Evolutionary conservation across 2,329 filamentous ascomycete genomes (phyloP).

Genomic region (Ophiostoma sp.): DNA sequence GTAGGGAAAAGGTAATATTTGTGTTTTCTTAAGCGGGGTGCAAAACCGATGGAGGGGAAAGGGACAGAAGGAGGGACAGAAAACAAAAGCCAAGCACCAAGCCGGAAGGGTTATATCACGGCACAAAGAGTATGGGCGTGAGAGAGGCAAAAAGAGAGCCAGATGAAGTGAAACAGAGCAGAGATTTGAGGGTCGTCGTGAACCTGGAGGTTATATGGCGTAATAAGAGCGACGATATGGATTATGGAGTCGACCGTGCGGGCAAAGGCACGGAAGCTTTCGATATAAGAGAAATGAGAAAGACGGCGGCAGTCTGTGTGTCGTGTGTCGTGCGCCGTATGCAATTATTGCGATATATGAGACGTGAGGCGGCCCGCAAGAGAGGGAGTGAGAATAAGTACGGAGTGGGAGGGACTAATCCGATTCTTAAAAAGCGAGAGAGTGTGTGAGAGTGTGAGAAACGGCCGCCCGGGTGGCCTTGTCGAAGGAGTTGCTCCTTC

Average conservation of each 20-base stretch:
- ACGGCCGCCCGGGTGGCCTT: not conserved
- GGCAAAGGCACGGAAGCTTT: not conserved
- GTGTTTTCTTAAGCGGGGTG: not conserved
- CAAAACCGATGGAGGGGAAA: not conserved
- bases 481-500: not conserved
- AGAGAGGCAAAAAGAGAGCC: not conserved
- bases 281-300: not conserved
- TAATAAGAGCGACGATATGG: not conserved
- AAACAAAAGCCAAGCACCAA: not conserved
- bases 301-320: conserved; percentile 19
- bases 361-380: conserved; percentile 13
- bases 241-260: not conserved
- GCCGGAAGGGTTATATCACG: conserved; percentile 14
- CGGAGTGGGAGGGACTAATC: not conserved
- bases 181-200: conserved; percentile 23
- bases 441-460: not conserved
- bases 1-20: not conserved
- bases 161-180: conserved; percentile 21
- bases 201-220: conserved; percentile 13
- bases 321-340: not conserved
- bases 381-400: not conserved
- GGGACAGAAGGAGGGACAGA: not conserved
- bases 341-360: conserved; percentile 16
- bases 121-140: not conserved
- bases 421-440: not conserved